phyloP scores from a whole-genome alignment of 176 grass and related monocot species.

The Aegilops umbellulata region DNA sequence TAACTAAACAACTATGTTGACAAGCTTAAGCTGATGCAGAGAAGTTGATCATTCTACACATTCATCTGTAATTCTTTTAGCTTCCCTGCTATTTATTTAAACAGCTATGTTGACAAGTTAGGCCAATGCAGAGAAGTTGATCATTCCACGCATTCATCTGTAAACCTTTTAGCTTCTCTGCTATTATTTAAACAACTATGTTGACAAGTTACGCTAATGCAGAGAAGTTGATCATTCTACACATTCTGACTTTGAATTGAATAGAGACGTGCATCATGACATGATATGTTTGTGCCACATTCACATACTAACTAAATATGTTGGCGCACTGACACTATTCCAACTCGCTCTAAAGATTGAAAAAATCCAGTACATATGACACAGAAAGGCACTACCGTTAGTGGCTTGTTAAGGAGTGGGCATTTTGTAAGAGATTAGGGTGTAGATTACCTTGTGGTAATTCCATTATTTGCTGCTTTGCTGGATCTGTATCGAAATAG shows the following conservation, averaged over 20 bases:
- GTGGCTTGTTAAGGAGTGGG: neutral
- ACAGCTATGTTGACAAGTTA: conserved; percentile 5
- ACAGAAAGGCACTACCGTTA: neutral
- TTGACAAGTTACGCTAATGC: no score
- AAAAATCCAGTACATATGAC: neutral
- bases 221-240: no score
- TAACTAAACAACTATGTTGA: neutral
- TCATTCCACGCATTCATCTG: no score
- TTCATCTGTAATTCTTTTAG: neutral
- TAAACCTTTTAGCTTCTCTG: no score
- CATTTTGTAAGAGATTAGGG: neutral
- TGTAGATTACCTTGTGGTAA: conserved; percentile 58
- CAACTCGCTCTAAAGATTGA: neutral
- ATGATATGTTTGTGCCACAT: neutral
- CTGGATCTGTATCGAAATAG: conserved; percentile 39
- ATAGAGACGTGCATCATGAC: neutral
- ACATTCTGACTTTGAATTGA: neutral
- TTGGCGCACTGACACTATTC: neutral
- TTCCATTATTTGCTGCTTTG: conserved; percentile 32
- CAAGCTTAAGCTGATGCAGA: no score
- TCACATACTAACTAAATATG: conserved; percentile 3
- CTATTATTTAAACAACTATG: no score
- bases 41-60: neutral
- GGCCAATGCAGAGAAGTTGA: neutral
- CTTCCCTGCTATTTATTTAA: neutral